phyloP scores from a whole-genome alignment of 371 early-diverging fungal species.

The Zychaea mexicana region DNA sequence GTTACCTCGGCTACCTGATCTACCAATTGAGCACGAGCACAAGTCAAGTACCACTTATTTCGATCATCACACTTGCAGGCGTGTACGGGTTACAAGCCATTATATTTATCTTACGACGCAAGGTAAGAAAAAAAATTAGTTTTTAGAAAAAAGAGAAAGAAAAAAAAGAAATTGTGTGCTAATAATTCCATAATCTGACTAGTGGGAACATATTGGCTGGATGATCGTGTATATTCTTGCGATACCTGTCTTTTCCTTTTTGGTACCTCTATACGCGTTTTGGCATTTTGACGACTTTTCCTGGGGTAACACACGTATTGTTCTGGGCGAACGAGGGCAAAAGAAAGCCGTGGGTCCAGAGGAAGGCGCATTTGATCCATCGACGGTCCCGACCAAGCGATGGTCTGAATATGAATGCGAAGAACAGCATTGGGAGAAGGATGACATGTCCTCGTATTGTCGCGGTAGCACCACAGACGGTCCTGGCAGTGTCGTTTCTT shows the following conservation, averaged over 20 bases:
- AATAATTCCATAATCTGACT: slow-evolving; percentile 86
- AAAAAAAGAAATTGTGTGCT: slow-evolving; percentile 40
- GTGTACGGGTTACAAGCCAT: slow-evolving; percentile 88
- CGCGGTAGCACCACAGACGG: background rate
- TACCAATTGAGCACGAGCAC: slow-evolving; percentile 56
- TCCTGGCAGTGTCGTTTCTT: background rate
- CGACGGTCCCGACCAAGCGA: slow-evolving; percentile 84
- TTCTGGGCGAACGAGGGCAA: slow-evolving; percentile 75
- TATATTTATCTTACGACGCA: slow-evolving; percentile 84
- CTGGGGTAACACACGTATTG: slow-evolving; percentile 93
- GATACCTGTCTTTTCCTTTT: slow-evolving; percentile 68
- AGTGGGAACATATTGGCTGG: slow-evolving; percentile 83
- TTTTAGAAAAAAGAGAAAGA: background rate
- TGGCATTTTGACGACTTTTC: slow-evolving; percentile 94
- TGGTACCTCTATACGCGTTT: slow-evolving; percentile 78
- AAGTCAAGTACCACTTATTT: slow-evolving; percentile 63
- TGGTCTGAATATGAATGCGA: slow-evolving; percentile 86
- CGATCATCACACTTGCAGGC: slow-evolving; percentile 73
- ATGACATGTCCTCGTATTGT: background rate
- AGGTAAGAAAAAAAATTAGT: slow-evolving; percentile 67
- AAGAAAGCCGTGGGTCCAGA: slow-evolving; percentile 58
- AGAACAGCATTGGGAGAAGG: slow-evolving; percentile 11
- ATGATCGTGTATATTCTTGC: slow-evolving; percentile 81
- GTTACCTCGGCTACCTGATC: slow-evolving; percentile 82
- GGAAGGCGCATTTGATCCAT: slow-evolving; percentile 78